Conservation (phyloP, 192 early-diverging fungal genomes). For the Podila verticillata region DNA sequence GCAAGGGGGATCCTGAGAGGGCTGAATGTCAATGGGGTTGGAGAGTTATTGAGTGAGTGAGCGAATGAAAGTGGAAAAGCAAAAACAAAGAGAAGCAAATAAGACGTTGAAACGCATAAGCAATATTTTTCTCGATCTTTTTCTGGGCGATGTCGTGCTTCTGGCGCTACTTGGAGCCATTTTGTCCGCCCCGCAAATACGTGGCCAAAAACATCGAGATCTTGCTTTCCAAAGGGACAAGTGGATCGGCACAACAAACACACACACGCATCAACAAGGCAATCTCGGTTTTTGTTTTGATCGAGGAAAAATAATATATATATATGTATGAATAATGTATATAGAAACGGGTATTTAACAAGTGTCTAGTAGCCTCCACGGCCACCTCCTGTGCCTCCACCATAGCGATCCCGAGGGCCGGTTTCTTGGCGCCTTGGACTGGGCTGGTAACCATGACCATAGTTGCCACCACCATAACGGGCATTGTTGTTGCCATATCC, state of each 20-base stretch:
- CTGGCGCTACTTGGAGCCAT: not conserved
- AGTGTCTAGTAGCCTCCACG: not conserved
- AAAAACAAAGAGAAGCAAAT: not conserved
- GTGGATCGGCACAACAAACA: too few relatives aligned
- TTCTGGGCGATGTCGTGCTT: constrained; percentile 3
- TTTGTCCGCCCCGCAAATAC: not conserved
- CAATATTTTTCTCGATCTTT: not conserved
- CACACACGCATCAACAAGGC: too few relatives aligned
- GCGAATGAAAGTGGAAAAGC: not conserved
- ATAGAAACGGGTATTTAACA: too few relatives aligned
- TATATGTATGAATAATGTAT: too few relatives aligned
- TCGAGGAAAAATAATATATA: too few relatives aligned
- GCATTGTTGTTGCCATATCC: not conserved
- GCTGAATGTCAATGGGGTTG: not conserved
- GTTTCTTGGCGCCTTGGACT: not conserved
- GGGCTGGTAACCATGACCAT: not conserved
- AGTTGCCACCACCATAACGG: constrained; percentile 6
- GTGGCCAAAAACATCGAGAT: too few relatives aligned
- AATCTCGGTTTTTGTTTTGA: too few relatives aligned
- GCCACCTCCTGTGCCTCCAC: not conserved
- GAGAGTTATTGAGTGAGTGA: not conserved
- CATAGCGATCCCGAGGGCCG: not conserved
- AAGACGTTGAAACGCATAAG: not conserved
- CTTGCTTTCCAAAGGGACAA: too few relatives aligned
- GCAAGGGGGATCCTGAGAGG: not conserved